Base-by-base conservation (phyloP, 345 rosid genomes). In the Triadica sebifera region DNA sequence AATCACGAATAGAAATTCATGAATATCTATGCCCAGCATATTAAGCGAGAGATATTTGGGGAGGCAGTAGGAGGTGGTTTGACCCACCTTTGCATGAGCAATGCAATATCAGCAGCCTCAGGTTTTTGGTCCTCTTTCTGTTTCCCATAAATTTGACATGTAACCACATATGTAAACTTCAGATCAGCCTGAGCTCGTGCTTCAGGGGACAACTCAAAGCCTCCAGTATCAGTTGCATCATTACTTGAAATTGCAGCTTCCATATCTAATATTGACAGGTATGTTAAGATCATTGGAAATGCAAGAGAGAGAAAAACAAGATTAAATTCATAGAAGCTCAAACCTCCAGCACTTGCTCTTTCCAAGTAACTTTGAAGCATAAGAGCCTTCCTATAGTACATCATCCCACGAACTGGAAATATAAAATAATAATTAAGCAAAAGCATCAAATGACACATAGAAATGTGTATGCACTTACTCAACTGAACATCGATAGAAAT, bases 381-480 rank as follows among this genome's bases (percentile, higher is more conserved):
- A 68, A 94, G 86, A 65, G 98, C 98, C 79, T 93, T 94, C 82
- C 98, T 91, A 64, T 94, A 94, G 86, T 94, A 94, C 98, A 94
- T 94, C 98, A 94, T 94, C 70, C 98, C 98, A 67, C 98, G 98
- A 82, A 94, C 98, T 94, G 89, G 75, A 85, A 57, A 75, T 63
- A 58, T 19, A 78, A 80, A 50, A 41, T 45, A 45, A 41, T 45
- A 59, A 49, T 66, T 47, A 4, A 68, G 66, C 37, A 56, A 29
- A 24, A 63, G 71, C 61, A 62, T 12, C 52, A 12, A 19, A 19
- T 17, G 16, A 19, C 47, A 29, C 61, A 47, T 29, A 43, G 20
- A 69, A 17, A 12, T 0, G 46, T 20, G 24, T 12, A 65, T 43
- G 25, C 47, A 61, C 47, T 59, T 34, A 12, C 5, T 20, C 65